Evolutionary conservation across 2,329 filamentous ascomycete species (phyloP), one percentile per base, ranked within the genome.

Genomic region (Lachnellula willkommii): DNA sequence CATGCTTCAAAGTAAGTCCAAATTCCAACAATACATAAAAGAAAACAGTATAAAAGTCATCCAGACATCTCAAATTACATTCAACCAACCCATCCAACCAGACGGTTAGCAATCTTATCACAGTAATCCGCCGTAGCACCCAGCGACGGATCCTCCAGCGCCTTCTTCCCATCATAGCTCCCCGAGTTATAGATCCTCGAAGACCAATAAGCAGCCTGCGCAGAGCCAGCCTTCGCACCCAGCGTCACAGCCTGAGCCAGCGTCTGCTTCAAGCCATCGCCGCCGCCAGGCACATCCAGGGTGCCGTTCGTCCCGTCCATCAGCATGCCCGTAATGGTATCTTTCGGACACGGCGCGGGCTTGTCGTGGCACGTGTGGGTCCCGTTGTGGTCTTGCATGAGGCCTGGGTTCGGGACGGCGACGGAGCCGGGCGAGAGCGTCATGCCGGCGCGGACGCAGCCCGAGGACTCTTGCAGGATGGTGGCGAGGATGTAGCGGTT

Each of bases 111-210:
- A 9, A 56, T 53, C 47, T 62, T 58, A 4, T 55, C 57, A 26
- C 49, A 43, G 39, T 64, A 64, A 48, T 58, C 61, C 28, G 51
- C 50, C 15, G 57, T 61, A 8, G 60, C 56, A 39, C 37, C 37
- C 6, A 17, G 37, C 35, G 37, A 36, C 11, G 48, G 48, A 5
- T 58, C 36, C 15, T 51, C 68, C 32, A 73, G 64, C 55, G 73
- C 70, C 1, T 66, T 66, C 3, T 64, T 64, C 0, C 58, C 5
- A 47, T 62, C 64, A 39, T 74, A 61, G 1, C 61, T 63, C 35
- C 72, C 72, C 2, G 72, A 73, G 63, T 74, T 74, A 67, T 74
- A 74, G 47, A 69, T 63, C 32, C 71, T 64, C 15, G 72, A 71
- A 22, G 68, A 70, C 48, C 67, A 65, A 57, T 69, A 69, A 54